A percentile compares a stretch with the other conserved stretches of the same genome.
phyloP scores from a whole-genome alignment of 2,329 filamentous ascomycete genomes.

The Penicillium concentricum region DNA sequence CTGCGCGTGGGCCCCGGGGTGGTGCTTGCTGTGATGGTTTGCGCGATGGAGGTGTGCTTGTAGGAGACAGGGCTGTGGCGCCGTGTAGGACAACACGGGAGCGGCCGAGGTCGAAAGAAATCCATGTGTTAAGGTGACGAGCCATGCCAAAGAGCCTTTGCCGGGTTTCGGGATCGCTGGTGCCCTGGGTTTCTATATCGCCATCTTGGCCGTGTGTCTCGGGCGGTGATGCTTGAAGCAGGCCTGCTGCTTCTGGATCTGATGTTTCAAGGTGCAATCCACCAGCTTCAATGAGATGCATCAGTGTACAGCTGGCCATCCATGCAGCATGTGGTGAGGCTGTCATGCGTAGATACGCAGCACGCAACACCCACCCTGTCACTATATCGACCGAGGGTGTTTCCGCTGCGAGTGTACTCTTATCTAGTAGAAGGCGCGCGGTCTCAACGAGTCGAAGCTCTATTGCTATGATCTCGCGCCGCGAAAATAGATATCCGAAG shows the following conservation, averaged over 20 bases:
- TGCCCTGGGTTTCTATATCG: background rate
- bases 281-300: slow-evolving; percentile 59
- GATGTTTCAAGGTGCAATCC: slow-evolving; percentile 34
- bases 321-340: slow-evolving; percentile 53
- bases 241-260: slow-evolving; percentile 8
- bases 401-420: slow-evolving; percentile 29
- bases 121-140: slow-evolving; percentile 60
- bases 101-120: slow-evolving; percentile 58
- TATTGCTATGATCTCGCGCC: slow-evolving; percentile 39
- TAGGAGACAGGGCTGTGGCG: slow-evolving; percentile 36
- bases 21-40: slow-evolving; percentile 31
- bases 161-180: slow-evolving; percentile 38
- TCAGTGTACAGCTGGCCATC: slow-evolving; percentile 58
- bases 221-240: slow-evolving; percentile 3
- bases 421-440: slow-evolving; percentile 49
- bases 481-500: slow-evolving; percentile 54
- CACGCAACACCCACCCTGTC: slow-evolving; percentile 53
- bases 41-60: slow-evolving; percentile 28
- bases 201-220: background rate
- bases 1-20: slow-evolving; percentile 21
- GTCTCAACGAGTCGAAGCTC: slow-evolving; percentile 51
- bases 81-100: slow-evolving; percentile 53
- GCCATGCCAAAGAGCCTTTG: slow-evolving; percentile 52
- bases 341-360: slow-evolving; percentile 54
- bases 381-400: slow-evolving; percentile 31